Evolutionary conservation across 164 flowering plant genomes (phyloP), one percentile per base, ranked within the genome.

Genomic region (Akebia trifoliata): DNA sequence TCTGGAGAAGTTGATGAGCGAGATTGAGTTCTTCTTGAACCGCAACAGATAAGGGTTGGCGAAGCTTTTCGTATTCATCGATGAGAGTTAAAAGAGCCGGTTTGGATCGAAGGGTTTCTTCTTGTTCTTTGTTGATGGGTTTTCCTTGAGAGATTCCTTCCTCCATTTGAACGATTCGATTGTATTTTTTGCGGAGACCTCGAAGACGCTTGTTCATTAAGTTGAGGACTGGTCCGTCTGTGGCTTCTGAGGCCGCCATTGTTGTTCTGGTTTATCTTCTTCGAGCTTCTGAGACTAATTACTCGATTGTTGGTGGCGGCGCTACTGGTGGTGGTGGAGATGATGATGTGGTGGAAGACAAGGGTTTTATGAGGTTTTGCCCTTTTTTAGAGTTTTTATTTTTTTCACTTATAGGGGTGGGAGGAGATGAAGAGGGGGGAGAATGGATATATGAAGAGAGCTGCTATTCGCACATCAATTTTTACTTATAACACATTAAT

Each of bases 41-140:
- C 50, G 95, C 99, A 28, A 50, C 22, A 20, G 78, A 48, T 63
- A 94, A 81, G 32, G 96, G 97, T 21, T 62, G 74, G 2, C 82
- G 81, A 38, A 94, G 93, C 82, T 85, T 94, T 65, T 88, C 96
- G 69, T 85, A 82, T 72, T 94, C 99, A 6, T 94, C 96, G 63
- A 94, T 82, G 50, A 72, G 72, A 60, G 73, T 72, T 6, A 56
- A 2, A 30, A 94, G 74, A 45, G 73, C 64, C 44, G 94, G 69
- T 61, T 90, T 94, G 21, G 95, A 82, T 43, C 81, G 83, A 29
- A 90, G 79, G 22, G 85, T 70, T 3, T 90, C 99, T 48, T 90
- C 87, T 53, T 94, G 97, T 59, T 94, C 99, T 56, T 82, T 88
- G 79, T 81, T 85, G 52, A 94, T 54, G 58, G 81, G 36, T 58